phyloP scores from a whole-genome alignment of 176 grass and related monocot genomes.

The bread wheat (Triticum aestivum) region IWGSC_CS_RefSeq_v2.1 NC_057807.1:437521716-437522215 shows the following conservation, averaged over 20 bases:
- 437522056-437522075: constrained; percentile 68
- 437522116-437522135: neutral
- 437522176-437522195: constrained; percentile 1
- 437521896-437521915: constrained; percentile 54
- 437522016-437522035: constrained; percentile 72
- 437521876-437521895: neutral
- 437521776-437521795: constrained; percentile 48
- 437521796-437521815: neutral
- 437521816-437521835: constrained; percentile 2
- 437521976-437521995: constrained; percentile 51
- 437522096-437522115: constrained; percentile 11
- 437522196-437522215: neutral
- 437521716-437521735: neutral
- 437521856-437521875: constrained; percentile 1
- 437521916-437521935: constrained; percentile 84
- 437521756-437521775: constrained; percentile 44
- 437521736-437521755: constrained; percentile 31
- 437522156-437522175: neutral
- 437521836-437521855: neutral
- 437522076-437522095: constrained; percentile 3
- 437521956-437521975: constrained; percentile 84
- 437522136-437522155: constrained; percentile 1
- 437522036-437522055: constrained; percentile 81
- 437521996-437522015: constrained; percentile 91
- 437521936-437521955: constrained; percentile 79